Percentiles rank a stretch among this genome's conserved stretches.
These are phyloP conservation scores for Pinus tabuliformis DNA, from an alignment of 75 land plant genomes.

Conservation along the genomic window DNA sequence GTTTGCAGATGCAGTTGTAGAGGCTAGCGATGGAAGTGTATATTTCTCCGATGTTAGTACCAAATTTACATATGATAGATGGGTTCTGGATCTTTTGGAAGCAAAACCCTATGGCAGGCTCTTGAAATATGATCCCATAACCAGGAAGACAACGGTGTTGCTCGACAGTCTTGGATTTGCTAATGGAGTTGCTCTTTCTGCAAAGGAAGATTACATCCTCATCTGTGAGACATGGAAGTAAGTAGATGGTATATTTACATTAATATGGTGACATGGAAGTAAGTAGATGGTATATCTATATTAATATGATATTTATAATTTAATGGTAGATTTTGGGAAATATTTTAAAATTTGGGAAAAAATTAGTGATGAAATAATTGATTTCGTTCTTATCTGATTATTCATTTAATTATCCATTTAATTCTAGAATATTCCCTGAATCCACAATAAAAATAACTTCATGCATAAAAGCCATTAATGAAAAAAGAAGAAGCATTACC, in stretches of 20 bases:
- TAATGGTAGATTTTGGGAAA: too few species aligned
- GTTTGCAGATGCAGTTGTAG: conserved; percentile 64
- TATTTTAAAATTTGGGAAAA: too few species aligned
- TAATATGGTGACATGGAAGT: too few species aligned
- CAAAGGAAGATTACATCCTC: conserved; percentile 46
- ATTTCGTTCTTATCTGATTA: too few species aligned
- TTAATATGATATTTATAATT: too few species aligned
- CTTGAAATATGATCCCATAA: conserved; percentile 63
- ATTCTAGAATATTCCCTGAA: too few species aligned
- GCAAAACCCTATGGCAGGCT: conserved; percentile 70
- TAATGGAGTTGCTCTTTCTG: conserved; percentile 77
- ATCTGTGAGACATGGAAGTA: conserved; percentile 77
- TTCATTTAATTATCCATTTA: too few species aligned
- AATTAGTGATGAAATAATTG: too few species aligned
- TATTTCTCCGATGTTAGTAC: conserved; percentile 79
- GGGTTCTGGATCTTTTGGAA: conserved; percentile 56
- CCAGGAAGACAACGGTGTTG: conserved; percentile 39
- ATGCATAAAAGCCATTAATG: too few species aligned
- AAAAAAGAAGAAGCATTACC: too few species aligned
- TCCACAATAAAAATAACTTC: too few species aligned
- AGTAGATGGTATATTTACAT: not conserved
- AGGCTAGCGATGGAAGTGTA: conserved; percentile 60
- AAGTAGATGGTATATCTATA: too few species aligned
- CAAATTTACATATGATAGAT: conserved; percentile 29
- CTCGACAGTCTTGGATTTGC: conserved; percentile 49